Evolutionary conservation across 371 early-diverging fungal genomes (phyloP), one percentile per base, ranked within the genome.

Genomic region (Mortierella sp.): DNA sequence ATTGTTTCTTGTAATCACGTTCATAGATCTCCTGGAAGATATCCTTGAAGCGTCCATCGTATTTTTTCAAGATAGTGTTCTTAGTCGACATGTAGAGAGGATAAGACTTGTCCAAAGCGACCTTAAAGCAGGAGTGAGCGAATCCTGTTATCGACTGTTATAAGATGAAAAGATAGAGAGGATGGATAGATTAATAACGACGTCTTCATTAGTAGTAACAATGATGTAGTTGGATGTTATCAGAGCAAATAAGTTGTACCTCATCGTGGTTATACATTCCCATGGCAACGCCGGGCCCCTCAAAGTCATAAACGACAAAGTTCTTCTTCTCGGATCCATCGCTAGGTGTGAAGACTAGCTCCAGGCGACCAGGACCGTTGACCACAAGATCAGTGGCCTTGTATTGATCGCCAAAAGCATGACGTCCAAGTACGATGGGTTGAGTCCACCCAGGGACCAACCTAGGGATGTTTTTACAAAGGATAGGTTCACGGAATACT

Each of bases 361-460:
- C 95, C 77, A 95, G 90, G 66, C 88, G 91, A 40, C 97, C 97
- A 7, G 97, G 91, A 45, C 92, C 90, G 42, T 87, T 84, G 61
- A 92, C 91, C 59, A 95, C 91, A 76, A 97, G 88, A 75, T 97
- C 97, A 31, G 96, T 96, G 12, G 97, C 91, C 68, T 92, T 90
- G 91, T 97, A 97, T 92, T 97, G 97, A 87, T 97, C 97, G 82
- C 97, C 97, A 71, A 95, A 97, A 49, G 97, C 97, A 66, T 97
- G 97, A 74, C 97, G 93, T 60, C 96, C 97, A 86, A 96, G 93
- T 60, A 95, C 28, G 17, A 53, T 53, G 23, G 53, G 53, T 26
- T 53, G 53, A 8, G 53, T 53, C 53, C 53, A 53, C 2, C 53
- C 53, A 28, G 62, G 96, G 23, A 97, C 94, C 73, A 96, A 84